Evolutionary conservation across 805 yeast genomes (phyloP).

Genomic region (Myxozyma monticola): DNA sequence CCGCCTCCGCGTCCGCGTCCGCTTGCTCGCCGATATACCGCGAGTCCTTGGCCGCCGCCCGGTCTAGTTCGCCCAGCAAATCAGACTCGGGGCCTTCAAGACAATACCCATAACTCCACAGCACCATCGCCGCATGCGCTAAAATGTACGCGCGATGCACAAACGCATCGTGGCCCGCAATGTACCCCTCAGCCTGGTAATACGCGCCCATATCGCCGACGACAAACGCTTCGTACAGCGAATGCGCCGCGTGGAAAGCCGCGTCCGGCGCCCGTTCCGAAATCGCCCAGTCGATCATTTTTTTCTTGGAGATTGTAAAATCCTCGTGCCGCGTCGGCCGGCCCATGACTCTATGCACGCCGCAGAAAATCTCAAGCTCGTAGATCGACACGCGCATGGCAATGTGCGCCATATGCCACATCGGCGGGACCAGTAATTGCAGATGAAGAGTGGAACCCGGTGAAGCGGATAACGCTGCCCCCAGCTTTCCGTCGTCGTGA

Average conservation of each 20-base stretch:
- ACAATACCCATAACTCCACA: slow-evolving; percentile 39
- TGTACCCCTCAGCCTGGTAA: slow-evolving; percentile 25
- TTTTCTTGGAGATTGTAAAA: slow-evolving; percentile 49
- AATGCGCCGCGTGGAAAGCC: slow-evolving; percentile 51
- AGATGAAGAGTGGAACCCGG: neutral
- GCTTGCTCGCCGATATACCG: neutral
- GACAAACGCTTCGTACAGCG: slow-evolving; percentile 21
- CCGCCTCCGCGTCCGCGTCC: neutral
- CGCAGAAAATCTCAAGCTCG: slow-evolving; percentile 76
- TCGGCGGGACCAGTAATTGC: slow-evolving; percentile 22
- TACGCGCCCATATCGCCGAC: slow-evolving; percentile 26
- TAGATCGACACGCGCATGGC: slow-evolving; percentile 65
- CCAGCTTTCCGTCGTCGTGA: neutral
- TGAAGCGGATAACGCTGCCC: neutral
- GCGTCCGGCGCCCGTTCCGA: slow-evolving; percentile 50
- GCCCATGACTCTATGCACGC: slow-evolving; percentile 79
- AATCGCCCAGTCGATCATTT: slow-evolving; percentile 56
- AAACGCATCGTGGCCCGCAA: slow-evolving; percentile 34
- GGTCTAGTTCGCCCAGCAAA: slow-evolving; percentile 25
- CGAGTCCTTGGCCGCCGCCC: neutral
- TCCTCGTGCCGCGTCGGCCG: slow-evolving; percentile 57
- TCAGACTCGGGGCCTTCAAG: slow-evolving; percentile 38
- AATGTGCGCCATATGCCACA: slow-evolving; percentile 29
- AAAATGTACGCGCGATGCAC: slow-evolving; percentile 37
- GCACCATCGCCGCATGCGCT: slow-evolving; percentile 35